Base-by-base conservation (phyloP, 2,329 filamentous ascomycete species). In the Monilinia laxa region DNA sequence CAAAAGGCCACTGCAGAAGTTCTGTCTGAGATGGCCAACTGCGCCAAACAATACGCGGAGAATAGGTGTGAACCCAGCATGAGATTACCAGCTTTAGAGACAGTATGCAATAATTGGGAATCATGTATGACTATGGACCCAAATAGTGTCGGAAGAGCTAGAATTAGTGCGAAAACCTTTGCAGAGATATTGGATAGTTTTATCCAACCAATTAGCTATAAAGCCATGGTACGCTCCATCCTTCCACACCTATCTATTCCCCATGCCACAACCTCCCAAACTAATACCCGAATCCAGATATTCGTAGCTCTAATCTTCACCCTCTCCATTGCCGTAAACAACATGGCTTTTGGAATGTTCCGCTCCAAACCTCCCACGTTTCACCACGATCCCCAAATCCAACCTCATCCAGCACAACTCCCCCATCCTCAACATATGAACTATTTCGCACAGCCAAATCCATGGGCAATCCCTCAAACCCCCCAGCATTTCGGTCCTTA, bases 171-270 rank as follows among this genome's bases (percentile, higher is more conserved):
- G 6, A 90, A 91, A 75, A 95, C 93, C 35, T 90, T 97, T 75
- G 94, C 94, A 0, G 87, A 92, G 75, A 96, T 99, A 52, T 89
- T 98, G 78, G 97, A 98, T 76, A 90, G 90, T 74, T 97, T 98
- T 77, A 89, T 96, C 5, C 92, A 96, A 73, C 88, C 91, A 7
- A 93, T 98, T 78, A 92, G 90, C 70, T 90, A 92, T 78, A 97
- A 97, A 78, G 85, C 87, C 14, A 88, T 91, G 82, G 86, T 87
- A 82, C 69, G 80, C 77, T 65, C 31, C 52, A 11, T 11, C 11
- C 45, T 54, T n/a, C 31, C 45, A 12, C 20, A 6, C 20, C n/a
- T 42, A 31, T 14, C n/a, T 49, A n/a, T 14, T 18, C 23, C 10
- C 4, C 35, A 28, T 16, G 10, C 20, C 18, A 18, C 3, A 2